Conservation (phyloP, 2,329 filamentous ascomycete species). For the Alternaria arbusti region DNA sequence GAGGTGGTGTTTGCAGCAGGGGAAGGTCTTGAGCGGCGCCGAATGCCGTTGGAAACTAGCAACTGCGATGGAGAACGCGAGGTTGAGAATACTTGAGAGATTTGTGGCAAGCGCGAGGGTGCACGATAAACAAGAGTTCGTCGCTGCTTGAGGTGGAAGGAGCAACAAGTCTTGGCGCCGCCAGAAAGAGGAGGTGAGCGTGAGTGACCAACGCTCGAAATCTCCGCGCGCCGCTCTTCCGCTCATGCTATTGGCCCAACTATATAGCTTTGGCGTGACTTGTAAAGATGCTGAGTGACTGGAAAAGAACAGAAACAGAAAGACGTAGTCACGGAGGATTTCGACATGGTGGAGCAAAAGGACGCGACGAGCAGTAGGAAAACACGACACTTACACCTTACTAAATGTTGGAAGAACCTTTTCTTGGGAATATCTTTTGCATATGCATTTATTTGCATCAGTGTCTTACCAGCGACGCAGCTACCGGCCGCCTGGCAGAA, state of each 20-base stretch:
- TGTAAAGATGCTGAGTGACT: background rate
- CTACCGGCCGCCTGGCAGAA: conserved; percentile 19
- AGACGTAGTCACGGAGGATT: background rate
- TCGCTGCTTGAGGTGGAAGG: conserved; percentile 8
- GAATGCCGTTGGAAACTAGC: conserved; percentile 9
- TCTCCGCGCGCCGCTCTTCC: background rate
- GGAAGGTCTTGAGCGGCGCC: conserved; percentile 4
- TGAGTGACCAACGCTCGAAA: background rate
- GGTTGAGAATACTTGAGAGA: background rate
- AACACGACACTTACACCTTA: background rate
- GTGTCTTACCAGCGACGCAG: conserved; percentile 15
- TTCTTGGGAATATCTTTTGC: conserved; percentile 12
- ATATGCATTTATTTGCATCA: conserved; percentile 7
- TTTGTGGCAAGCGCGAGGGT: background rate
- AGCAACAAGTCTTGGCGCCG: conserved; percentile 2
- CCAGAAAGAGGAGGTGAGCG: conserved; percentile 15
- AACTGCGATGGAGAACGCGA: background rate
- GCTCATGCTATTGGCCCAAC: background rate
- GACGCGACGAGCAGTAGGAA: background rate
- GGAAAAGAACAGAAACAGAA: background rate
- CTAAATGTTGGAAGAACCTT: background rate
- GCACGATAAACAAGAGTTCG: background rate
- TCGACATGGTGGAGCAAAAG: background rate
- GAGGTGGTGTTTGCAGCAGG: background rate
- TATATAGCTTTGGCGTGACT: background rate